phyloP scores from a whole-genome alignment of 2,329 filamentous ascomycete genomes.

The Trichoderma pleuroti region DNA sequence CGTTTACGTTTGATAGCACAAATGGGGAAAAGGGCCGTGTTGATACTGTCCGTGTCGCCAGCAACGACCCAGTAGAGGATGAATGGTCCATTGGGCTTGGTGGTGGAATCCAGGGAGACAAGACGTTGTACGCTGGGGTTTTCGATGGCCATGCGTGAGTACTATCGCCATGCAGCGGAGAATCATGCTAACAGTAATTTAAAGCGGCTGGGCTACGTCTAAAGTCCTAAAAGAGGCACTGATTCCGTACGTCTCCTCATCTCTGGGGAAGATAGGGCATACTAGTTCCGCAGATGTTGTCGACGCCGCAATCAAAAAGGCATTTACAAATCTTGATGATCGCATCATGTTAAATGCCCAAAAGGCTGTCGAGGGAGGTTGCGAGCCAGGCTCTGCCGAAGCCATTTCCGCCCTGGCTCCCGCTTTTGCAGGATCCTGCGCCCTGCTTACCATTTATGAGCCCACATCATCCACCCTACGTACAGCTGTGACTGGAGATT shows the following conservation, averaged over 20 bases:
- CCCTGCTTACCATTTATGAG: conserved; percentile 61
- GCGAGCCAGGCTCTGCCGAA: conserved; percentile 29
- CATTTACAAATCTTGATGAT: conserved; percentile 56
- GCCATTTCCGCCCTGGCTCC: conserved; percentile 35
- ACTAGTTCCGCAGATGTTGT: conserved; percentile 44
- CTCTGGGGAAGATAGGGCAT: conserved; percentile 31
- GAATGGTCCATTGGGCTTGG: conserved; percentile 34
- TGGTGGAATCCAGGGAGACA: conserved; percentile 28
- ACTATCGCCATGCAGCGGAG: background rate
- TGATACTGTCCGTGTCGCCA: conserved; percentile 34
- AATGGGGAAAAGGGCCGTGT: conserved; percentile 30
- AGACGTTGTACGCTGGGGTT: conserved; percentile 37
- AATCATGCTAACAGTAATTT: background rate
- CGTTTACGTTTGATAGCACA: conserved; percentile 30
- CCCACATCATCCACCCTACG: conserved; percentile 49
- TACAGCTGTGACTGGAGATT: conserved; percentile 66
- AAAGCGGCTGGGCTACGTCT: conserved; percentile 42
- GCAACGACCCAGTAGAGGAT: conserved; percentile 37
- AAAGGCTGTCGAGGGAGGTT: conserved; percentile 29
- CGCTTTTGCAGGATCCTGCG: conserved; percentile 55
- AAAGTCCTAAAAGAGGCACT: conserved; percentile 39
- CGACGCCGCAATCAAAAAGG: conserved; percentile 52
- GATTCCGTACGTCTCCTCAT: conserved; percentile 40
- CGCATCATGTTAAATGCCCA: conserved; percentile 46
- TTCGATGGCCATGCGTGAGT: conserved; percentile 50